A percentile compares a stretch with the other conserved stretches of the same genome.
Conservation (phyloP, 129 eudicot genomes). For the Tanacetum coccineum region DNA sequence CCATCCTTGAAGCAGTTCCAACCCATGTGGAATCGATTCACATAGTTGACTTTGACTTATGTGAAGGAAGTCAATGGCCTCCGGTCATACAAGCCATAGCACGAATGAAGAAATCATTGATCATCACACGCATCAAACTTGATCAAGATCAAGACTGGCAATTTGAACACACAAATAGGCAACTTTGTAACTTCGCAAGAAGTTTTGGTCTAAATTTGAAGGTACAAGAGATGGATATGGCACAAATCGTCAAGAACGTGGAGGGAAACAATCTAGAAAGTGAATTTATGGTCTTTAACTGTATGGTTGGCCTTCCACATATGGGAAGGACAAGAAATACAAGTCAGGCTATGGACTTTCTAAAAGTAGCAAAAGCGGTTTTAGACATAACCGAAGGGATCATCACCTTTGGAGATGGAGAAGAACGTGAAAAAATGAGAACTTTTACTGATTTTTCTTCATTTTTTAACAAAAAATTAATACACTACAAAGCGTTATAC, state of each 20-base stretch:
- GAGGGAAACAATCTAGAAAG: slow-evolving; percentile 5
- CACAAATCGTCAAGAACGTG: slow-evolving; percentile 22
- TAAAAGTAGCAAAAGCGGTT: slow-evolving; percentile 34
- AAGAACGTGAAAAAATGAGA: slow-evolving; percentile 24
- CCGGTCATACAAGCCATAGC: slow-evolving; percentile 48
- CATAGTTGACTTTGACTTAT: slow-evolving; percentile 57
- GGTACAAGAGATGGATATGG: slow-evolving; percentile 35
- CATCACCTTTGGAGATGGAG: slow-evolving; percentile 56
- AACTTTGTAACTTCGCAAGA: slow-evolving; percentile 35
- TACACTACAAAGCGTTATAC: slow-evolving; percentile 50
- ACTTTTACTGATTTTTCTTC: slow-evolving; percentile 23
- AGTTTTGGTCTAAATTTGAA: slow-evolving; percentile 31
- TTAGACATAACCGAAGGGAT: slow-evolving; percentile 36
- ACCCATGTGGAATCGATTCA: slow-evolving; percentile 30
- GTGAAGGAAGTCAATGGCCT: slow-evolving; percentile 64
- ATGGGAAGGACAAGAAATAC: slow-evolving; percentile 43
- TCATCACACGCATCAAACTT: slow-evolving; percentile 38
- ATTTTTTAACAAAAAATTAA: slow-evolving; percentile 33
- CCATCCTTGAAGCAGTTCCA: slow-evolving; percentile 54
- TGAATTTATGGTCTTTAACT: slow-evolving; percentile 57
- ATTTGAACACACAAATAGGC: slow-evolving; percentile 42
- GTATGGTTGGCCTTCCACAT: slow-evolving; percentile 55
- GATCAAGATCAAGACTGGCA: slow-evolving; percentile 24
- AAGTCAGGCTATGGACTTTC: slow-evolving; percentile 35
- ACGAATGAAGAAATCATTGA: slow-evolving; percentile 22